phyloP scores from a whole-genome alignment of 2,329 filamentous ascomycete species.

The Pseudogymnoascus sp. region DNA sequence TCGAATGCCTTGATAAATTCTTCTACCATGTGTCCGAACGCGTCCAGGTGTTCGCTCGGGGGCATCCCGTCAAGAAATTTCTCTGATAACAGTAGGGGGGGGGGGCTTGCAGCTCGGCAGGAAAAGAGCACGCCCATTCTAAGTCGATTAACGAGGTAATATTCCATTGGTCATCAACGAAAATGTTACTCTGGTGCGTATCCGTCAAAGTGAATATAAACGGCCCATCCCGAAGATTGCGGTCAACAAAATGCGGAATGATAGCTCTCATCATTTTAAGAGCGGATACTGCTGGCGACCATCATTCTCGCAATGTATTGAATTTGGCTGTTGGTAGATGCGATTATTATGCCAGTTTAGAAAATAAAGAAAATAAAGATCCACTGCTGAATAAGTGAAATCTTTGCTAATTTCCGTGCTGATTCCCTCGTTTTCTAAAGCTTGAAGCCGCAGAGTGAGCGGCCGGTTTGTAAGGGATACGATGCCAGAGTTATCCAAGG shows the following conservation, averaged over 20 bases:
- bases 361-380: too few species aligned
- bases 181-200: neutral
- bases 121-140: conserved; percentile 18
- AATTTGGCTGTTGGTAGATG: neutral
- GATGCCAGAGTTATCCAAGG: neutral
- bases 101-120: conserved; percentile 28
- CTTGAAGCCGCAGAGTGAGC: neutral
- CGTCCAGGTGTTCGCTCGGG: conserved; percentile 17
- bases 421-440: too few species aligned
- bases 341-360: neutral
- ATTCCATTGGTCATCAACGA: neutral
- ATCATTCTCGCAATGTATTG: neutral
- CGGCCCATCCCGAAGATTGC: neutral
- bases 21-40: conserved; percentile 16
- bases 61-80: conserved; percentile 20
- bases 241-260: neutral
- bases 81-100: conserved; percentile 33
- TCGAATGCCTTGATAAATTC: conserved; percentile 24
- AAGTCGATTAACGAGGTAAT: neutral
- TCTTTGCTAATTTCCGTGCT: too few species aligned
- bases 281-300: neutral
- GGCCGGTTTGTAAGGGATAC: neutral
- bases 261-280: neutral
- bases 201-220: neutral
- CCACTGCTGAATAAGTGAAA: neutral